Conservation (phyloP, 768 basidiomycete genomes). For the Mycena vulgaris region DNA sequence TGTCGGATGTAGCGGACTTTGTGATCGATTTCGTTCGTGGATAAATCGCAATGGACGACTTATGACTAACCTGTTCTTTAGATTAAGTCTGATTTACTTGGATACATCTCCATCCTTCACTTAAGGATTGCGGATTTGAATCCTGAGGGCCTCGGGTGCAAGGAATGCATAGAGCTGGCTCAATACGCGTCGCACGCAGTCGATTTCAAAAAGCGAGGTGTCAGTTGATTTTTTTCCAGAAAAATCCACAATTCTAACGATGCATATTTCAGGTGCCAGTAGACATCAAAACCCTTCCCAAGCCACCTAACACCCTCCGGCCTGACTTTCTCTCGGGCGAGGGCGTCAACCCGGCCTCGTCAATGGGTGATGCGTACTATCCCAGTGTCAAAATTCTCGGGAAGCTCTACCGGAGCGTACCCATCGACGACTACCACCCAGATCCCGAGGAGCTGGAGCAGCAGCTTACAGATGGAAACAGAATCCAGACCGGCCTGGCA, state of each 20-base stretch:
- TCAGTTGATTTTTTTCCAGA: slow-evolving; percentile 19
- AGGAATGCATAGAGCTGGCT: slow-evolving; percentile 58
- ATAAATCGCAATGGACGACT: slow-evolving; percentile 15
- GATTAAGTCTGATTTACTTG: slow-evolving; percentile 57
- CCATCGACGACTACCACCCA: slow-evolving; percentile 51
- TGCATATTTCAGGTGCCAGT: slow-evolving; percentile 48
- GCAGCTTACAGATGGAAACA: slow-evolving; percentile 34
- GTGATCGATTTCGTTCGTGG: slow-evolving; percentile 61
- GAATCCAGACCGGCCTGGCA: slow-evolving; percentile 46
- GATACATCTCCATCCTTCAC: slow-evolving; percentile 59
- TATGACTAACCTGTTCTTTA: slow-evolving; percentile 16
- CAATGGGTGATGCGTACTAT: slow-evolving; percentile 51
- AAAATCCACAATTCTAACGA: neutral
- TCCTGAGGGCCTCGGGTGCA: slow-evolving; percentile 46
- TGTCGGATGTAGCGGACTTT: slow-evolving; percentile 63
- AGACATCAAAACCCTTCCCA: slow-evolving; percentile 52
- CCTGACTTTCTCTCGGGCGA: slow-evolving; percentile 65
- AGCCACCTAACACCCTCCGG: slow-evolving; percentile 39
- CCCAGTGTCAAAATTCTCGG: slow-evolving; percentile 61
- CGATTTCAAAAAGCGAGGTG: slow-evolving; percentile 64
- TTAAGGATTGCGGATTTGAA: slow-evolving; percentile 60
- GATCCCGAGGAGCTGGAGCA: slow-evolving; percentile 24
- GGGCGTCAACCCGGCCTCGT: slow-evolving; percentile 44
- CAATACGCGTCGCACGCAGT: slow-evolving; percentile 63
- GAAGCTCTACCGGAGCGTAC: slow-evolving; percentile 61